phyloP scores from a whole-genome alignment of 2,329 filamentous ascomycete species.

The Lecanicillium sp. region DNA sequence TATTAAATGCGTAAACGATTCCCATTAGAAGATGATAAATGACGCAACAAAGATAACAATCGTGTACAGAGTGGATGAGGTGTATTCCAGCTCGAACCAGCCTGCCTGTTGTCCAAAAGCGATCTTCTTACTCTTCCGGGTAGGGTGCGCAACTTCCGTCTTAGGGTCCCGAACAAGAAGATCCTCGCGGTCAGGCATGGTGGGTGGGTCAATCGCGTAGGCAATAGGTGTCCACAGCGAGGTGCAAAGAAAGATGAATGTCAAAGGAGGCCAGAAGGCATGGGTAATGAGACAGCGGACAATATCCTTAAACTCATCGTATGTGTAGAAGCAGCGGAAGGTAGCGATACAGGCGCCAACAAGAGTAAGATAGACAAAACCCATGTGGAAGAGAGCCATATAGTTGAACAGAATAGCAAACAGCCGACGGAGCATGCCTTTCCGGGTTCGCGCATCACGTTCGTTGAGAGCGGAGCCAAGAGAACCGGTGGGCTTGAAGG shows the following conservation, averaged over 20 bases:
- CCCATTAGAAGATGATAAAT: conserved; percentile 18
- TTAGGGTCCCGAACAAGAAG: conserved; percentile 46
- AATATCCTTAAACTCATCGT: conserved; percentile 28
- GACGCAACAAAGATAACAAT: conserved; percentile 37
- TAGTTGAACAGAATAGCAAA: conserved; percentile 47
- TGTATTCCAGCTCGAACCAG: conserved; percentile 49
- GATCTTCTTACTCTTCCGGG: conserved; percentile 42
- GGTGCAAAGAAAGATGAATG: conserved; percentile 46
- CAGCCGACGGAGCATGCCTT: conserved; percentile 44
- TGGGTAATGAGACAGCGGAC: conserved; percentile 48
- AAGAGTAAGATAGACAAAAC: conserved; percentile 45
- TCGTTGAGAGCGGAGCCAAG: conserved; percentile 48
- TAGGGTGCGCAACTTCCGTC: conserved; percentile 45
- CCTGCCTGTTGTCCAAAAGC: conserved; percentile 44
- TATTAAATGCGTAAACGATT: too few relatives aligned
- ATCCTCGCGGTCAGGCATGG: conserved; percentile 48
- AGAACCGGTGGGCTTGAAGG: conserved; percentile 54
- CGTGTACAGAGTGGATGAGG: conserved; percentile 40
- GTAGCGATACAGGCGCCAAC: conserved; percentile 40
- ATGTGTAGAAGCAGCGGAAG: conserved; percentile 38
- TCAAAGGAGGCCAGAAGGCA: conserved; percentile 53
- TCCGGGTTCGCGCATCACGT: conserved; percentile 41
- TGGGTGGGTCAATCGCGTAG: conserved; percentile 53
- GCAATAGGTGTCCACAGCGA: conserved; percentile 50
- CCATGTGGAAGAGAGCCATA: conserved; percentile 45